Evolutionary conservation across 2,329 filamentous ascomycete genomes (phyloP), one percentile per base, ranked within the genome.

Genomic region (Sordariomycetes sp.): DNA sequence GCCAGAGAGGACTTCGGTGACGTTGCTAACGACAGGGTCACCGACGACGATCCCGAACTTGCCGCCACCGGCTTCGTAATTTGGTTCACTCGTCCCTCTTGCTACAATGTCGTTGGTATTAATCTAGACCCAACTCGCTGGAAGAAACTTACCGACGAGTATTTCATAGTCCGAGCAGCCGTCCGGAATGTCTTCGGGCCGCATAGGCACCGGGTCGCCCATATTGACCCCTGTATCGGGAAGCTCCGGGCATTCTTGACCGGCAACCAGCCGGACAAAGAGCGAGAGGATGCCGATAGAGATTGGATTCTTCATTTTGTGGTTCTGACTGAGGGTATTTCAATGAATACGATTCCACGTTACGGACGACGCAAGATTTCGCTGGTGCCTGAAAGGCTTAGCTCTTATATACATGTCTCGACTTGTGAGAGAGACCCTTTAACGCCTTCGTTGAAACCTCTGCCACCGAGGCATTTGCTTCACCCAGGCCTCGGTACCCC

Each of bases 1-100:
- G 3, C 59, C 60, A 48, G 48, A 10, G 15, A 61, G 53, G 10
- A 56, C 15, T 20, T 35, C 50, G 8, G 59, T 60, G n/a, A 57
- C 22, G 28, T 61, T 61, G 55, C 60, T 57, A 17, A 61, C 45
- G 39, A 61, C 53, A 12, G 58, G 58, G 50, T 61, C 60, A 22
- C 60, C 60, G 22, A 61, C 57, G 20, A 57, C 39, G 52, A 57
- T 28, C 15, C 60, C 60, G 50, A 61, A 61, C 54, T 61, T 61
- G 48, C 60, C 60, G 22, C 52, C 35, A 10, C 56, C 57, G 17
- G 36, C 59, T n/a, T 15, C 39, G 39, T 45, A 45, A 54, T 59
- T 57, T 13, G 50, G 56, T 58, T 61, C 59, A 36, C 59, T 60
- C 8, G 59, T 60, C 13, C 59, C 59, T 15, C 59, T 57, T 24